These are phyloP conservation scores for Tremella yokohamensis DNA, from an alignment of 768 basidiomycete species.

Conservation along the genomic window DNA sequence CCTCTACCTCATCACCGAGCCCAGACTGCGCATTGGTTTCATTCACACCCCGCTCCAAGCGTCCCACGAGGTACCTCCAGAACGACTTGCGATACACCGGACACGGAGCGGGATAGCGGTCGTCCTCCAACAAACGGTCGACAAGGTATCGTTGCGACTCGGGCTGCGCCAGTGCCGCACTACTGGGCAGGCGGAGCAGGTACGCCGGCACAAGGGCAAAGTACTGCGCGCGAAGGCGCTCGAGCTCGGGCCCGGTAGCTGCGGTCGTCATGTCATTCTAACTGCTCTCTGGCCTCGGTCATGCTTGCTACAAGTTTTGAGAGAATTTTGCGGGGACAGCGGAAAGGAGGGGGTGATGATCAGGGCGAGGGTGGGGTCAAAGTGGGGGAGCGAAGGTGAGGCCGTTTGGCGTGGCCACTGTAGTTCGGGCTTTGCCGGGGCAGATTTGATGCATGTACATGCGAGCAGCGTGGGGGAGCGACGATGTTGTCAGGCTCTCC, in stretches of 20 bases:
- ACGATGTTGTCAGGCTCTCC: no score
- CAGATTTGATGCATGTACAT: no score
- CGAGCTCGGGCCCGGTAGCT: neutral
- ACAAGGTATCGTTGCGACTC: conserved; percentile 19
- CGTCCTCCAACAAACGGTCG: conserved; percentile 20
- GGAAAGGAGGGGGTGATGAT: neutral
- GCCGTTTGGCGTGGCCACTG: no score
- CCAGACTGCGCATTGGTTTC: conserved; percentile 16
- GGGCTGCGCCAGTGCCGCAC: conserved; percentile 4
- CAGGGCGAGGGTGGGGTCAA: neutral
- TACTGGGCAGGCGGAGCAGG: conserved; percentile 18
- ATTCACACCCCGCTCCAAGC: neutral
- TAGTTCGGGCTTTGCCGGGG: no score
- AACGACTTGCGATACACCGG: conserved; percentile 24
- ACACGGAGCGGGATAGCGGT: conserved; percentile 10
- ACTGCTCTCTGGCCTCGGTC: no score
- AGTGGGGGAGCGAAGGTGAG: no score
- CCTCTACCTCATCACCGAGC: conserved; percentile 27
- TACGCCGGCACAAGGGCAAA: conserved; percentile 34
- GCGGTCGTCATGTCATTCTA: neutral
- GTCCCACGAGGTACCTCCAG: conserved; percentile 25
- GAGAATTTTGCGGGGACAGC: no score
- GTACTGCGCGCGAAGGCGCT: conserved; percentile 30
- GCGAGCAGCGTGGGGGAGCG: no score
- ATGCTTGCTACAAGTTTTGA: no score